Percentiles rank a stretch among this genome's conserved stretches.
Evolutionary conservation across 2,329 filamentous ascomycete species (phyloP).

Genomic region (Byssothecium circinans): DNA sequence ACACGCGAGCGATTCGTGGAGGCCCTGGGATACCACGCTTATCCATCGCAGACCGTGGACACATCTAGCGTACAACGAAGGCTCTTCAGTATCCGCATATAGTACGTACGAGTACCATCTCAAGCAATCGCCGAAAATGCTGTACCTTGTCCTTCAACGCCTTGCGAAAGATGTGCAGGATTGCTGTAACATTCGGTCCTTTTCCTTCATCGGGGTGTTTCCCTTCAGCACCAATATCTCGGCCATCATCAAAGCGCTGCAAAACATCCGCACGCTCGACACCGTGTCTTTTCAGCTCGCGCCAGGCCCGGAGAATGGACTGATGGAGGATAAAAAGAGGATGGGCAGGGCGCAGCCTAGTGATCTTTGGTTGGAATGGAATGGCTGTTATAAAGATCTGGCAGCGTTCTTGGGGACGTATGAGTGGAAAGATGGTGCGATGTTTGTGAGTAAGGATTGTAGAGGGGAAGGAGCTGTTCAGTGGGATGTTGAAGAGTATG

Average conservation of each 20-base stretch:
- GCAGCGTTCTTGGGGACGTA: constrained; percentile 24
- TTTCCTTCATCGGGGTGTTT: constrained; percentile 67
- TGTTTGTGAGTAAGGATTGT: constrained; percentile 33
- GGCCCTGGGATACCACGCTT: constrained; percentile 41
- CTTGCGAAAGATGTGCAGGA: constrained; percentile 25
- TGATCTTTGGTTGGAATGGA: constrained; percentile 46
- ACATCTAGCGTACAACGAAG: constrained; percentile 70
- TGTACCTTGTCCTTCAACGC: constrained; percentile 52
- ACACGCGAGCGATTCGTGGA: constrained; percentile 14
- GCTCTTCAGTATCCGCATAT: constrained; percentile 72
- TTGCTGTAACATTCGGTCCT: constrained; percentile 47
- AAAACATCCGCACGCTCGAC: constrained; percentile 34
- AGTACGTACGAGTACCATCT: constrained; percentile 72
- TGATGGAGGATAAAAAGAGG: constrained; percentile 41
- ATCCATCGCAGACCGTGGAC: constrained; percentile 67
- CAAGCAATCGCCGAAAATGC: constrained; percentile 63
- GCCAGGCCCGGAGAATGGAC: constrained; percentile 43
- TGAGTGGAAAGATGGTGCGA: constrained; percentile 21
- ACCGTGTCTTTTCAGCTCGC: constrained; percentile 47
- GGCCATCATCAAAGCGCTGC: constrained; percentile 25
- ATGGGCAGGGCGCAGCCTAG: constrained; percentile 47
- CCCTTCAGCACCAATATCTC: constrained; percentile 64
- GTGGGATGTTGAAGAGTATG: constrained; percentile 27
- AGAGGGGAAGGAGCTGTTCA: constrained; percentile 11
- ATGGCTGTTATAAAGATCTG: constrained; percentile 32